Base-by-base conservation (phyloP, 2,329 filamentous ascomycete genomes). In the Pyricularia pennisetigena region DNA sequence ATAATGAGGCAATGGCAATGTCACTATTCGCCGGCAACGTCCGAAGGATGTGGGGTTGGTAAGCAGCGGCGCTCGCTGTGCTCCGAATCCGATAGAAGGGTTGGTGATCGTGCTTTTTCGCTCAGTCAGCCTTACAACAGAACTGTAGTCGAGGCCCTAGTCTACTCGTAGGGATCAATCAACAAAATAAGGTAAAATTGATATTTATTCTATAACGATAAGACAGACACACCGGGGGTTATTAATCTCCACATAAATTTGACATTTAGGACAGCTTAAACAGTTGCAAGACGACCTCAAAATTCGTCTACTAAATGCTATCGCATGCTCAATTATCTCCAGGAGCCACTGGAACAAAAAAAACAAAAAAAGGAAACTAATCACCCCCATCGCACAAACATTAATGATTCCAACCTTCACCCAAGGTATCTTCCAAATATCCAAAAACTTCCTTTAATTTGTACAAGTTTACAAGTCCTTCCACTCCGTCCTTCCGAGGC, bases 401-500 rank as follows among this genome's bases (percentile, higher is more conserved):
- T n/a, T 49, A 49, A 20, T 49, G 41, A 49, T n/a, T 5, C n/a
- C 41, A 49, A n/a, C 2, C 16, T 49, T 49, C 16, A 20, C 41
- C 41, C 16, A 3, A 6, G 41, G 41, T n/a, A 49, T n/a, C 41
- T n/a, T 61, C 23, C 23, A 62, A 62, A 29, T 9, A 26, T 62
- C 23, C 1, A 4, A 26, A 29, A 28, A 12, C 2, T 8, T 7
- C 24, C 12, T 3, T 4, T 28, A 4, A 7, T 28, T 24, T 62
- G 24, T 14, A 26, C 24, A 9, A 10, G 23, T 6, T 26, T 67
- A 28, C 49, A 29, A 12, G 24, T 77, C 68, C 71, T 79, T 79
- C 83, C 81, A 85, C 78, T 86, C 87, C 24, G 82, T 83, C 72
- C 83, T 83, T n/a, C 90, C 90, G 70, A 91, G 75, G 72, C 80